Base-by-base conservation (phyloP, 169 alveolate genomes). In the Toxoplasma gondii region DNA sequence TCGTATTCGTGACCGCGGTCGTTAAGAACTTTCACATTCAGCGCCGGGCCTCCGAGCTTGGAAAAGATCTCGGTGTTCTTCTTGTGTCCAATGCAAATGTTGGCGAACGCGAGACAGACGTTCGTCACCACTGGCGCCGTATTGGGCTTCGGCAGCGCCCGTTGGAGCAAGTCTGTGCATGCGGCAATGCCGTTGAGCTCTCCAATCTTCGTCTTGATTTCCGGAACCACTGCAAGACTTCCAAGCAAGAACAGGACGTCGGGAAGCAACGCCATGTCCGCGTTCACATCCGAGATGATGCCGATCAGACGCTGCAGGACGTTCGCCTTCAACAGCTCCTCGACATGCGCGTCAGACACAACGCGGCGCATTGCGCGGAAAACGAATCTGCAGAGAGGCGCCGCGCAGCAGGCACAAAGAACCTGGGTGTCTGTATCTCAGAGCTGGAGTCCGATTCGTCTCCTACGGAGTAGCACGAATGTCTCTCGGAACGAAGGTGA, bases 51-150 rank as follows among this genome's bases (percentile, higher is more conserved):
- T 39, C 97, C 96, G 69, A 97, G 92, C 91, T 96, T 95, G 95
- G 94, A 91, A 94, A 98, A 98, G 43, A 96, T 95, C 54, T 95
- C 97, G 29, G 97, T 95, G 86, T 98, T 97, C 53, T 94, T 97
- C 88, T 97, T 96, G 93, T 97, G 97, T 86, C 97, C 98, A 38
- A 98, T 97, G 88, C 98, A 97, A 86, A 97, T 96, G 94, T 97
- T 97, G 19, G 99, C 99, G 91, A 98, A 96, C 19, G 99, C 98
- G 41, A 98, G 96, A 92, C 99, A 98, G 43, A 97, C 96, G 95
- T 98, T 98, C 38, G 99, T 98, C 29, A 98, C 97, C 31, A 88
- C 94, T 45, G 93, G 93, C 17, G 95, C 53, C 31, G 94, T 91
- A 67, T 74, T 70, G 24, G 95, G 93, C 49, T 93, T 93, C 41